Conservation (phyloP, 768 basidiomycete species). For the Cystofilobasidium bisporidii region DNA sequence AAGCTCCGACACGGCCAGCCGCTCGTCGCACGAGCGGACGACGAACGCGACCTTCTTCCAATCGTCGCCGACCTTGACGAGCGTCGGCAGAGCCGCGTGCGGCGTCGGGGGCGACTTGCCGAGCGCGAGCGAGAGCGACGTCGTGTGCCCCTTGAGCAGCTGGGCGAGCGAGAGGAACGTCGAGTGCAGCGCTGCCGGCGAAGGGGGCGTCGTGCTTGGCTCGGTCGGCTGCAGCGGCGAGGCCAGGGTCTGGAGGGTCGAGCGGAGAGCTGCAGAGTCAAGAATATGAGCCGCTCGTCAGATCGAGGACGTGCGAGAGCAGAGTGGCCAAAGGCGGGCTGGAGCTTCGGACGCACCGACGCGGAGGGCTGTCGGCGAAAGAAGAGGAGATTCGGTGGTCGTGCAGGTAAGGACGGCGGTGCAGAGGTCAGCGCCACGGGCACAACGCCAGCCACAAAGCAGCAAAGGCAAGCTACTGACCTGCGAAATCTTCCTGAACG, state of each 20-base stretch:
- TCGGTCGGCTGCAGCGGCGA: not conserved
- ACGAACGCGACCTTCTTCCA: conserved; percentile 3
- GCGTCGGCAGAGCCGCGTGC: conserved; percentile 19
- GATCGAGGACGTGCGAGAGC: too few species aligned
- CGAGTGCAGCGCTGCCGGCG: not conserved
- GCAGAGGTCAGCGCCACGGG: too few species aligned
- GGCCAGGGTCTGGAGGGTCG: not conserved
- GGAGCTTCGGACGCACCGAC: too few species aligned
- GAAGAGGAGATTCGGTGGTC: too few species aligned
- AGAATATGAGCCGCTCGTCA: not conserved
- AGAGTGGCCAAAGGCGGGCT: too few species aligned
- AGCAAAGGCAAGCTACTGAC: too few species aligned
- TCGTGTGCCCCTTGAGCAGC: conserved; percentile 23
- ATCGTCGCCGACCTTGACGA: conserved; percentile 13
- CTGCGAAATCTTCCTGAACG: too few species aligned
- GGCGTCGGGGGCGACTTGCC: conserved; percentile 20
- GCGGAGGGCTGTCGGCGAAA: too few species aligned
- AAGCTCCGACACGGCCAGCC: not conserved
- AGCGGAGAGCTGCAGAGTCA: not conserved
- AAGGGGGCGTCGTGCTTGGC: not conserved
- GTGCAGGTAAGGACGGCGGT: too few species aligned
- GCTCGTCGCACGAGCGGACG: not conserved
- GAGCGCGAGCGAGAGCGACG: conserved; percentile 20
- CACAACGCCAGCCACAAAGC: too few species aligned
- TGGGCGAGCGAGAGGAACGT: conserved; percentile 11